Conservation (phyloP, 176 grass and related monocot species). For the Avena sativa region DNA sequence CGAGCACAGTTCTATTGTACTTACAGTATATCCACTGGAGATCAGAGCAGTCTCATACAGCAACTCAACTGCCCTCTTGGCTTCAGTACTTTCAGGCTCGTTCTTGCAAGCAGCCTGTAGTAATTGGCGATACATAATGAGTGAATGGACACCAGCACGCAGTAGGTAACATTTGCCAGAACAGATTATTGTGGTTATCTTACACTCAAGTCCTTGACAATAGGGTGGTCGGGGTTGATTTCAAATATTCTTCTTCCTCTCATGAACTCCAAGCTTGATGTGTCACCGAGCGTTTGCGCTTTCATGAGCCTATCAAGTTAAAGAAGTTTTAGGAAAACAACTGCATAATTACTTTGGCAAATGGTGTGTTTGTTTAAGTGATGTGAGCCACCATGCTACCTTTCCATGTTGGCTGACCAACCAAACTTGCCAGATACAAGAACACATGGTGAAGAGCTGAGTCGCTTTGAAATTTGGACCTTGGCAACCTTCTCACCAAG, state of each 20-base stretch:
- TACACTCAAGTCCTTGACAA: constrained; percentile 78
- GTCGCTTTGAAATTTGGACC: constrained; percentile 88
- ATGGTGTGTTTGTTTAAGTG: background rate
- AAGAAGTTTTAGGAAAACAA: constrained; percentile 31
- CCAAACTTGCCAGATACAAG: constrained; percentile 96
- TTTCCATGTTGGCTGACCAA: constrained; percentile 97
- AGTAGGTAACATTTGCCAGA: background rate
- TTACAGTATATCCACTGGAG: constrained; percentile 98
- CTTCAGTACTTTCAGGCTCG: constrained; percentile 79
- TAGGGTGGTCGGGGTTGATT: constrained; percentile 88
- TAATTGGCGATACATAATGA: background rate
- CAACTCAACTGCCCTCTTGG: constrained; percentile 81
- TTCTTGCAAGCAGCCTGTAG: constrained; percentile 91
- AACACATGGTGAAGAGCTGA: constrained; percentile 93
- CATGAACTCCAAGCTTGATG: constrained; percentile 93
- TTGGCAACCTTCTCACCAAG: constrained; percentile 92
- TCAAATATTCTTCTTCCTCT: constrained; percentile 91
- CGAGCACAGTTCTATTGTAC: constrained; percentile 13
- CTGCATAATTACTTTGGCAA: background rate
- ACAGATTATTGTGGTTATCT: background rate
- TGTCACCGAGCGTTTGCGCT: constrained; percentile 96
- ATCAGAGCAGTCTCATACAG: constrained; percentile 94
- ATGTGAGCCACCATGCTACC: constrained; percentile 45
- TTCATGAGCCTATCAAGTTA: constrained; percentile 76
- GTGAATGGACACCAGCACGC: background rate